Conservation (phyloP, 164 flowering plant genomes). For the Taxillus chinensis region DNA sequence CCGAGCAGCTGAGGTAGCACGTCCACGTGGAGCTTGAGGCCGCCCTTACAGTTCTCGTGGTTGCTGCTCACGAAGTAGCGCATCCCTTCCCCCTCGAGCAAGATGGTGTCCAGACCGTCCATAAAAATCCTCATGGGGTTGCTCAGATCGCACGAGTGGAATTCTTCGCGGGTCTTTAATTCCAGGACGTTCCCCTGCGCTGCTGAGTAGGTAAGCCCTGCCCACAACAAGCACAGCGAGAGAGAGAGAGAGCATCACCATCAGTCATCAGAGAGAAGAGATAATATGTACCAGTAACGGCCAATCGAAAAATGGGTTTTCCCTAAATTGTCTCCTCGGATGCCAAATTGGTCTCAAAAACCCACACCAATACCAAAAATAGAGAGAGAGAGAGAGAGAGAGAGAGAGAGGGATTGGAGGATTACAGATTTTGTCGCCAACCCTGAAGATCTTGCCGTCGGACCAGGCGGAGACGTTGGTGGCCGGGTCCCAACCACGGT, state of each 20-base stretch:
- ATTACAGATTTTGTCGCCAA: slow-evolving; percentile 79
- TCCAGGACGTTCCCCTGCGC: slow-evolving; percentile 50
- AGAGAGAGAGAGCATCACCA: not conserved
- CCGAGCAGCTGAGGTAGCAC: slow-evolving; percentile 23
- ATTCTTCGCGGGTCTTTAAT: slow-evolving; percentile 51
- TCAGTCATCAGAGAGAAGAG: no score
- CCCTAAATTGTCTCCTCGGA: no score
- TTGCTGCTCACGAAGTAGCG: slow-evolving; percentile 64
- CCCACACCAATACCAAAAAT: not conserved
- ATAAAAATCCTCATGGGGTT: slow-evolving; percentile 71
- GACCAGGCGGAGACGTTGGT: slow-evolving; percentile 50
- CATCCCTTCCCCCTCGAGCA: slow-evolving; percentile 46
- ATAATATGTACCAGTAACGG: no score
- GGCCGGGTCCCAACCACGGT: slow-evolving; percentile 62
- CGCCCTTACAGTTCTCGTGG: slow-evolving; percentile 52
- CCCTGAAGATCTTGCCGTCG: slow-evolving; percentile 38
- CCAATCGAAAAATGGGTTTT: no score
- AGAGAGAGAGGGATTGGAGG: slow-evolving; percentile 5
- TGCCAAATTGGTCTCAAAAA: no score
- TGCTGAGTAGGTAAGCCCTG: slow-evolving; percentile 78
- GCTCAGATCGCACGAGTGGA: slow-evolving; percentile 45
- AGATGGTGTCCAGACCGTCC: slow-evolving; percentile 40
- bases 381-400: slow-evolving; percentile 1
- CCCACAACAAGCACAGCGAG: not conserved
- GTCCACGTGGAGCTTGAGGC: slow-evolving; percentile 54